Conservation (phyloP, 2,329 filamentous ascomycete species). For the Cordyceps tenuipes region DNA sequence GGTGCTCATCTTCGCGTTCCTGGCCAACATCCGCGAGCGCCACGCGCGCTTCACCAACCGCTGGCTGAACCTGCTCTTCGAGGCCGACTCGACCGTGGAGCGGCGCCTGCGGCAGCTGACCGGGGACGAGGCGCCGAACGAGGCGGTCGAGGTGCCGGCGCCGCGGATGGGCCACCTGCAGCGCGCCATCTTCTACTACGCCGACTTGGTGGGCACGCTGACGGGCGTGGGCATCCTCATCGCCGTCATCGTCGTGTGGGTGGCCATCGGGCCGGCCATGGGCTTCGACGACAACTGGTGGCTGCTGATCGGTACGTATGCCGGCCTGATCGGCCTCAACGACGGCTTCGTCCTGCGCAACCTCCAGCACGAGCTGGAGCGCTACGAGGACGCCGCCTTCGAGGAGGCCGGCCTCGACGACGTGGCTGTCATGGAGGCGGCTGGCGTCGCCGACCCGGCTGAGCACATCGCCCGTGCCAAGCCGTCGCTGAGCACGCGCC, state of each 20-base stretch:
- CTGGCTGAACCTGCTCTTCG: conserved; percentile 25
- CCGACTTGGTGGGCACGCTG: conserved; percentile 33
- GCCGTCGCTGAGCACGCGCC: conserved; percentile 13
- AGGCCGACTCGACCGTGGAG: conserved; percentile 28
- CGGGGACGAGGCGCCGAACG: conserved; percentile 25
- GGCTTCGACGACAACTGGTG: conserved; percentile 36
- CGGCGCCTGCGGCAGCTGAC: conserved; percentile 25
- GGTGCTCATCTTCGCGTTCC: conserved; percentile 32
- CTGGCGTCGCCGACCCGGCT: conserved; percentile 7
- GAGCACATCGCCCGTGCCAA: neutral
- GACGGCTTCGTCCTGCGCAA: conserved; percentile 39
- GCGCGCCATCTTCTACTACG: conserved; percentile 32
- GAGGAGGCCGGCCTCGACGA: conserved; percentile 13
- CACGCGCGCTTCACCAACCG: conserved; percentile 25
- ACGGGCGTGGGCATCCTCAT: conserved; percentile 31
- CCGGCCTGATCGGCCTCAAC: conserved; percentile 35
- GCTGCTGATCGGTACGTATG: conserved; percentile 39
- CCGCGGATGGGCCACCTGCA: conserved; percentile 26
- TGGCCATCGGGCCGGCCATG: conserved; percentile 30
- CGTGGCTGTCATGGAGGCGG: conserved; percentile 13
- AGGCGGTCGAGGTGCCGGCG: conserved; percentile 23
- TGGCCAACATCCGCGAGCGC: conserved; percentile 30
- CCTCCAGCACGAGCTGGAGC: conserved; percentile 24
- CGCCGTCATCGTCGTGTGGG: conserved; percentile 29
- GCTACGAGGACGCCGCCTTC: conserved; percentile 16